Percentiles rank a stretch among this genome's conserved stretches.
Evolutionary conservation across 2,329 filamentous ascomycete species (phyloP).

Genomic region (Drechslerella coelobrocha): DNA sequence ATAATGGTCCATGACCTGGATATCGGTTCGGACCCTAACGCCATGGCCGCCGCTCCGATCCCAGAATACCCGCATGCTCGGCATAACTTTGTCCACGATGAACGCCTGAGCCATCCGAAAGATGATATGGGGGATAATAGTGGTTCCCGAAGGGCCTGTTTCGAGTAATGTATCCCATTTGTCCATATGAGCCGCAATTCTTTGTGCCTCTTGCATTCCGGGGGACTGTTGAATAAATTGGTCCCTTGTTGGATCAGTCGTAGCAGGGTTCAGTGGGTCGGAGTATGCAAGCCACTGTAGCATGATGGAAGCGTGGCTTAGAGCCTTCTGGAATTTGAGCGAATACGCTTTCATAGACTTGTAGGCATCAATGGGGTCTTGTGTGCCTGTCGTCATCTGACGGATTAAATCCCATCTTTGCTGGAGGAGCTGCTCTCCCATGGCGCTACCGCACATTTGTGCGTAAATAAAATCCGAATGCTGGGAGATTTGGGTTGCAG

Average conservation of each 20-base stretch:
- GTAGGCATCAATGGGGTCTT: slow-evolving; percentile 13
- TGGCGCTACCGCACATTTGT: background rate
- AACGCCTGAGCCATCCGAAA: slow-evolving; percentile 1
- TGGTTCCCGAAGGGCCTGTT: background rate
- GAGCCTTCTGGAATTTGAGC: slow-evolving; percentile 9
- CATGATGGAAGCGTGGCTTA: background rate
- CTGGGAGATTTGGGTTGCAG: background rate
- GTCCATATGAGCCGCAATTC: background rate
- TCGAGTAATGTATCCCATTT: slow-evolving; percentile 4
- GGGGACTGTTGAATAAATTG: background rate
- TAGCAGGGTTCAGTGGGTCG: background rate
- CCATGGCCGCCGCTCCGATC: slow-evolving; percentile 5
- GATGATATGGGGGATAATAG: slow-evolving; percentile 1
- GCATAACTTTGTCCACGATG: background rate
- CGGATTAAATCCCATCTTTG: background rate
- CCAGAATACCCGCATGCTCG: slow-evolving; percentile 1
- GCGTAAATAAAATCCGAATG: background rate
- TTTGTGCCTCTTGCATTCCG: background rate
- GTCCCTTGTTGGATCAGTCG: background rate
- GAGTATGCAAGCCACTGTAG: slow-evolving; percentile 7
- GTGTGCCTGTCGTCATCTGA: background rate
- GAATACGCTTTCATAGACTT: slow-evolving; percentile 14
- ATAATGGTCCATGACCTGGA: background rate
- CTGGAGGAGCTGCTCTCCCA: background rate
- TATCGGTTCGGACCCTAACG: slow-evolving; percentile 2